A percentile compares a stretch with the other conserved stretches of the same genome.
These are phyloP conservation scores for Mrakia frigida DNA, from an alignment of 768 basidiomycete species.

Conservation along the genomic window DNA sequence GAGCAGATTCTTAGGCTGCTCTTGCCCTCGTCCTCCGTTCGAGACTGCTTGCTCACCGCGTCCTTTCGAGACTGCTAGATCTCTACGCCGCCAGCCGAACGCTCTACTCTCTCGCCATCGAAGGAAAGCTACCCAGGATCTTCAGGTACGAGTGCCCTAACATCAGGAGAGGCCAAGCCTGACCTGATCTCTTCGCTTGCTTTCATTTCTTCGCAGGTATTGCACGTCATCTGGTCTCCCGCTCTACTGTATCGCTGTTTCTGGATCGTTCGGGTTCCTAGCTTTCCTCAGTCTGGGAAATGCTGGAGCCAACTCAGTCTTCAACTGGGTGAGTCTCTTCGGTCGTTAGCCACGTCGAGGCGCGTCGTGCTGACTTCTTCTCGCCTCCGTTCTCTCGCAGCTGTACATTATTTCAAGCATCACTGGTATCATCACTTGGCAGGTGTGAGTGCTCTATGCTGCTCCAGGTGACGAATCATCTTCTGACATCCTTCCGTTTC, in stretches of 20 bases:
- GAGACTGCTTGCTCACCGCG: constrained; percentile 36
- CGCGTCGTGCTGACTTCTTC: not conserved
- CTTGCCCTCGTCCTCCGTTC: not conserved
- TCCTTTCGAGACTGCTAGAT: constrained; percentile 41
- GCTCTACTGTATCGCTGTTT: constrained; percentile 33
- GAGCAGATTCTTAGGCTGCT: not conserved
- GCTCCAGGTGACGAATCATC: not conserved
- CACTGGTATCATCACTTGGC: constrained; percentile 45
- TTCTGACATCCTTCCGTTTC: not conserved
- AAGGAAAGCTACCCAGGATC: constrained; percentile 39
- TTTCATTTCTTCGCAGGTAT: not conserved
- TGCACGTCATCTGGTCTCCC: constrained; percentile 35
- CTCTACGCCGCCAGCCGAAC: constrained; percentile 39
- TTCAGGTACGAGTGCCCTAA: constrained; percentile 33
- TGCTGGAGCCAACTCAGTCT: constrained; percentile 24
- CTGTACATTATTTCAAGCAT: constrained; percentile 43
- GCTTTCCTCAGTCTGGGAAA: constrained; percentile 27
- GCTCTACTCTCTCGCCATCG: constrained; percentile 43
- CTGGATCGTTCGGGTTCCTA: constrained; percentile 37
- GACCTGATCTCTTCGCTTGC: not conserved
- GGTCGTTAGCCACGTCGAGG: constrained; percentile 30
- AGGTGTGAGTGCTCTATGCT: not conserved
- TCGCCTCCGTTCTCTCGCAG: not conserved
- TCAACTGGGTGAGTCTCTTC: constrained; percentile 33
- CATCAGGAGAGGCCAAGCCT: not conserved